A percentile compares a stretch with the other conserved stretches of the same genome.
Evolutionary conservation across 1,284 basidiomycete species (phyloP).

Genomic region (Schizophyllum amplum): DNA sequence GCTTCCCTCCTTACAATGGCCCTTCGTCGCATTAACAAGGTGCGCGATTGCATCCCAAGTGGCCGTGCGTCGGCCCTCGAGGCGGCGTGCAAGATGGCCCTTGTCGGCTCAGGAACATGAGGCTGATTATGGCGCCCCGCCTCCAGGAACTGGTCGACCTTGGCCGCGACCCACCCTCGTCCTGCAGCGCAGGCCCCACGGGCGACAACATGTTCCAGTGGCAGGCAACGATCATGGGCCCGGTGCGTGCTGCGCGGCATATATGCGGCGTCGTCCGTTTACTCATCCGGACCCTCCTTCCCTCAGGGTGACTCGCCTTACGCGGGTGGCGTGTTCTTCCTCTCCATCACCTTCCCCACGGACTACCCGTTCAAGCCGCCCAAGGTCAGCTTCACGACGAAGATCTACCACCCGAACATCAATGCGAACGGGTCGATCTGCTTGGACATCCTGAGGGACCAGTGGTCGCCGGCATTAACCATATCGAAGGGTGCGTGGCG

Average conservation of each 20-base stretch:
- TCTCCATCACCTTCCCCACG: slow-evolving; percentile 87
- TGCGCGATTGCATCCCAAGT: slow-evolving; percentile 28
- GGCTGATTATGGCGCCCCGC: slow-evolving; percentile 12
- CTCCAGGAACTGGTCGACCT: slow-evolving; percentile 93
- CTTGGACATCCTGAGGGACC: slow-evolving; percentile 94
- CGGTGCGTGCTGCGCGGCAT: slow-evolving; percentile 47
- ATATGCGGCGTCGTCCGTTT: slow-evolving; percentile 13
- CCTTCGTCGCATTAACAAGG: slow-evolving; percentile 99
- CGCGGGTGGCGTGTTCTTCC: slow-evolving; percentile 95
- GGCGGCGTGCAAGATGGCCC: slow-evolving; percentile 12
- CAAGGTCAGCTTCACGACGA: slow-evolving; percentile 98
- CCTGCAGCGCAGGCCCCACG: slow-evolving; percentile 93
- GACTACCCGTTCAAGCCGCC: slow-evolving; percentile 99
- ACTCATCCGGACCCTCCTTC: slow-evolving; percentile 13
- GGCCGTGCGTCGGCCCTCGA: slow-evolving; percentile 7
- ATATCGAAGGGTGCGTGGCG: slow-evolving; percentile 85
- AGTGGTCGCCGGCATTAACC: slow-evolving; percentile 97
- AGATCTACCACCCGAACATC: slow-evolving; percentile 97
- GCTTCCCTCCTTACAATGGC: slow-evolving; percentile 56
- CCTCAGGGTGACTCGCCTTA: slow-evolving; percentile 87
- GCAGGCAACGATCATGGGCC: slow-evolving; percentile 98
- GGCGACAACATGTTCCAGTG: slow-evolving; percentile 97
- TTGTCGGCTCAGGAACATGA: background rate
- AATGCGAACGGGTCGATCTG: slow-evolving; percentile 98
- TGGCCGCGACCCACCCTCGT: slow-evolving; percentile 93